These are phyloP conservation scores for Linderina pennispora DNA, from an alignment of 192 early-diverging fungal species.

Conservation along the genomic window DNA sequence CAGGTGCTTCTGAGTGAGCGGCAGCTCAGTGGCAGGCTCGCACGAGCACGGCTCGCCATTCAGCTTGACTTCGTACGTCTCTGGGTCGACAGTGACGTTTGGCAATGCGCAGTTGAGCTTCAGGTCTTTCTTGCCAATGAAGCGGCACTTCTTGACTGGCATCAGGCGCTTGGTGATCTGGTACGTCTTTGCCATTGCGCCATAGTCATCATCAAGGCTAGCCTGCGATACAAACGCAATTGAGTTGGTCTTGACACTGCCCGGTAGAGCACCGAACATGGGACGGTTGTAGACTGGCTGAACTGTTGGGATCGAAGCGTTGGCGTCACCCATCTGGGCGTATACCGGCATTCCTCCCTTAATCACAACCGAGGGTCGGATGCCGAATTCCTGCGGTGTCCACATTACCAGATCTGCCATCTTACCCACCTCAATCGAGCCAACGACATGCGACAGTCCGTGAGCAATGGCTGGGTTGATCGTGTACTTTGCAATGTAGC, in stretches of 20 bases:
- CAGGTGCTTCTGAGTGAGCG: constrained; percentile 58
- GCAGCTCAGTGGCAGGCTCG: constrained; percentile 64
- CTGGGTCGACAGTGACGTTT: constrained; percentile 79
- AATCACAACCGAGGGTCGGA: constrained; percentile 78
- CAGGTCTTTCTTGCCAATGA: constrained; percentile 79
- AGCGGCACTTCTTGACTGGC: constrained; percentile 70
- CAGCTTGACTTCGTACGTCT: constrained; percentile 81
- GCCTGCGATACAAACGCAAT: constrained; percentile 79
- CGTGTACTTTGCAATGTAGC: constrained; percentile 97
- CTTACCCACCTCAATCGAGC: constrained; percentile 91
- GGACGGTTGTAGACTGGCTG: constrained; percentile 81
- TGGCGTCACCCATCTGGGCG: constrained; percentile 88
- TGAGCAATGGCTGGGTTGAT: constrained; percentile 93
- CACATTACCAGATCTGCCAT: constrained; percentile 92
- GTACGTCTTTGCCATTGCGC: constrained; percentile 50
- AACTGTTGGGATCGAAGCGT: constrained; percentile 92
- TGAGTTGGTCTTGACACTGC: constrained; percentile 53
- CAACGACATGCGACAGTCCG: constrained; percentile 81
- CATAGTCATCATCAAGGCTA: constrained; percentile 51
- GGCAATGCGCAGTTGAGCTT: constrained; percentile 78
- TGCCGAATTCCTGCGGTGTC: constrained; percentile 78
- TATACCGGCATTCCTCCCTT: constrained; percentile 87
- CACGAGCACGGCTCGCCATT: constrained; percentile 66
- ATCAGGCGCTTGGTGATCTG: constrained; percentile 60
- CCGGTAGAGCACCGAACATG: constrained; percentile 74